Evolutionary conservation across 176 grass and related monocot genomes (phyloP).

Genomic region (Carex scoparia): DNA sequence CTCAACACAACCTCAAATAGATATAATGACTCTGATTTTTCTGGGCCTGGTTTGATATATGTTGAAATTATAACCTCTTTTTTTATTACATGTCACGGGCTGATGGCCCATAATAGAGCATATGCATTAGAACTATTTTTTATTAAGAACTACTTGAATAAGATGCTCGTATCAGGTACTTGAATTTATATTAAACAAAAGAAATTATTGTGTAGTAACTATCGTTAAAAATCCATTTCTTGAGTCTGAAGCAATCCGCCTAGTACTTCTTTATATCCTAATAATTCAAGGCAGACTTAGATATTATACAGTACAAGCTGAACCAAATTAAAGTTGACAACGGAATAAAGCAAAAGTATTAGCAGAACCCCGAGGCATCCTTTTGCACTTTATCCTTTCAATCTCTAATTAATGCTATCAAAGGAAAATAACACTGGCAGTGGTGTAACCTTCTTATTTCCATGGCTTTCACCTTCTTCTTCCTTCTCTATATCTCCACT

Average conservation of each 20-base stretch:
- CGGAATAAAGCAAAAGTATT: conserved; percentile 19
- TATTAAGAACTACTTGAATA: too few relatives aligned
- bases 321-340: conserved; percentile 26
- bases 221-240: background rate
- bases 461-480: conserved; percentile 16
- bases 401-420: background rate
- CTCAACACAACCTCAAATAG: background rate
- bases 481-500: conserved; percentile 17
- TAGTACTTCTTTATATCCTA: background rate
- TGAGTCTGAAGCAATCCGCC: background rate
- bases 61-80: background rate
- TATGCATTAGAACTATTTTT: background rate
- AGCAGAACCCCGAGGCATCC: background rate
- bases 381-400: conserved; percentile 8
- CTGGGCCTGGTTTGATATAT: background rate
- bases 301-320: background rate
- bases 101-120: background rate
- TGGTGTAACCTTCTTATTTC: background rate
- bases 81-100: background rate
- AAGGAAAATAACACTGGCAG: background rate
- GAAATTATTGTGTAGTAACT: background rate
- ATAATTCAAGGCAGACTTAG: background rate
- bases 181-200: too few relatives aligned
- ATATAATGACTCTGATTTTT: background rate
- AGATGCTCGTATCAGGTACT: too few relatives aligned